Evolutionary conservation across 345 rosid genomes (phyloP).

Genomic region (Euphorbia peplus): DNA sequence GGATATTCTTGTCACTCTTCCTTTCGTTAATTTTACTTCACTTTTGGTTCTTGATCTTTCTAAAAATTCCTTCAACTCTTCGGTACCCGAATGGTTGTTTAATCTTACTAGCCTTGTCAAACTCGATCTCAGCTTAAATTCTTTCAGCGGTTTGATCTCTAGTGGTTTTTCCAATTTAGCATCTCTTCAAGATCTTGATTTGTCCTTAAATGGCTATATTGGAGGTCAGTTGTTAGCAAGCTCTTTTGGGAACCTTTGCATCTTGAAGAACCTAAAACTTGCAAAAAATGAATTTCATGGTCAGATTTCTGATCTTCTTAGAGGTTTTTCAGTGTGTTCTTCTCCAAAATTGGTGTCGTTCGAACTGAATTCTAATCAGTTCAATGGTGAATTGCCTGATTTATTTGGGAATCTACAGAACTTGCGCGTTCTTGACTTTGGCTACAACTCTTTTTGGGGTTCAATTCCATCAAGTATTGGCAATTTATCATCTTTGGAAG

Average conservation of each 20-base stretch:
- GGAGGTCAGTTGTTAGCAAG: slow-evolving; percentile 18
- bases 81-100: slow-evolving; percentile 42
- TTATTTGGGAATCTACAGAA: slow-evolving; percentile 7
- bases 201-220: slow-evolving; percentile 26
- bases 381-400: slow-evolving; percentile 11
- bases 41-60: slow-evolving; percentile 55
- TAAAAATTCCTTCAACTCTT: slow-evolving; percentile 43
- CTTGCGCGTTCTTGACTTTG: slow-evolving; percentile 11
- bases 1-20: slow-evolving; percentile 8
- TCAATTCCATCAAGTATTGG: slow-evolving; percentile 16
- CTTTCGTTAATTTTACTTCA: slow-evolving; percentile 37
- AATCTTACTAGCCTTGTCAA: slow-evolving; percentile 45
- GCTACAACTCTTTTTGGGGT: slow-evolving; percentile 15
- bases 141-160: background rate
- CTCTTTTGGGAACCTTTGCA: slow-evolving; percentile 29
- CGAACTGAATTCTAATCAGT: slow-evolving; percentile 11
- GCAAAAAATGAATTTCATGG: slow-evolving; percentile 41
- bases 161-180: background rate
- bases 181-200: slow-evolving; percentile 21
- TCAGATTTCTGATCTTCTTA: slow-evolving; percentile 37
- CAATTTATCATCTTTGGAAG: slow-evolving; percentile 10
- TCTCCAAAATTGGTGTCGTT: slow-evolving; percentile 33
- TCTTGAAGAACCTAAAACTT: slow-evolving; percentile 38
- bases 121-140: slow-evolving; percentile 27
- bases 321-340: slow-evolving; percentile 24